Base-by-base conservation (phyloP, 306 rosid species). In the Lathyrus tuberosus region DNA sequence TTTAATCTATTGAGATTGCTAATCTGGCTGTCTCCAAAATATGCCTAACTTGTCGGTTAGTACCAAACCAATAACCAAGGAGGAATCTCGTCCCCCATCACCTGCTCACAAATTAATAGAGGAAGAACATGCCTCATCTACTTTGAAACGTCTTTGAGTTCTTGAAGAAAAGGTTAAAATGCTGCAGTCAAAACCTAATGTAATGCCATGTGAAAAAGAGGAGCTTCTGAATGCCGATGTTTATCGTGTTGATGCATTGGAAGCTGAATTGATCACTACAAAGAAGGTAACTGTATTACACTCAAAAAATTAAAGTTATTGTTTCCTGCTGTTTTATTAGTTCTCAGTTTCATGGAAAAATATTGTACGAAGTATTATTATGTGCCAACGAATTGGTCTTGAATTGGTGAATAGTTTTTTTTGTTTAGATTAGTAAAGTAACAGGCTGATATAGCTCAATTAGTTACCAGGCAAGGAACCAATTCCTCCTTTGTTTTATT, bases 171-270 rank as follows among this genome's bases (percentile, higher is more conserved):
- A 84, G 82, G 87, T 90, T 52, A 83, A 72, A 77, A 71, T 67
- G 82, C 86, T 89, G 26, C 89, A 80, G 73, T 79, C 90, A 73
- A 92, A 80, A 83, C 95, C 94, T 9, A 83, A 78, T 81, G 86
- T 72, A 62, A 87, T 91, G 97, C 97, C 97, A 69, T 63, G 12
- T 60, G 97, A 91, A 77, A 91, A 91, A 86, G 97, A 76, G 53
- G 96, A 89, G 79, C 83, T 91, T 56, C 77, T 91, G 56, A 91
- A 91, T 80, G 97, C 94, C 62, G 97, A 96, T 26, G 94, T 89
- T 76, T 86, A 79, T 78, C 96, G 89, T 2, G 98, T 84, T 67
- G 96, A 92, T 77, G 98, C 89, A 11, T 78, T 90, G 81, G 96
- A 90, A 81, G 93, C 96, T 10, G 96, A 92, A 86, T 81, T 90